A percentile compares a stretch with the other conserved stretches of the same genome.
Evolutionary conservation across 139 green algal genomes (phyloP).

Genomic region (Tetraselmis striata): DNA sequence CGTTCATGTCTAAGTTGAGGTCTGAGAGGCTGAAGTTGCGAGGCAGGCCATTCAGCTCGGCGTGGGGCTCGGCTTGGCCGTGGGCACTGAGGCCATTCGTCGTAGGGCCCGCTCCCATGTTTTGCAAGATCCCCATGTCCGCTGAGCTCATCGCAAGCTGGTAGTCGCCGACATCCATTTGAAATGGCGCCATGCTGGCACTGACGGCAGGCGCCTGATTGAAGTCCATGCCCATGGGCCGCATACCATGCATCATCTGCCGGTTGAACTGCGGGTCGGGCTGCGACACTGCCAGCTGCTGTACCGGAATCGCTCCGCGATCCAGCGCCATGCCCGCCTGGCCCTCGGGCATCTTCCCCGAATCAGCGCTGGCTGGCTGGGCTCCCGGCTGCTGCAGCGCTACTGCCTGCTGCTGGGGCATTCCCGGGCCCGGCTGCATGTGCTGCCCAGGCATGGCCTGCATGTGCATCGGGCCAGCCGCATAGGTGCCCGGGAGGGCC

Average conservation of each 20-base stretch:
- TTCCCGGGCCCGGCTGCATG: no score
- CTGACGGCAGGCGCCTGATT: neutral
- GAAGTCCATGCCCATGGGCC: neutral
- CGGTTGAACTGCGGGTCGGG: neutral
- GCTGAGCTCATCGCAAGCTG: neutral
- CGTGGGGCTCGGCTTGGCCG: neutral
- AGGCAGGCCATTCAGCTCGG: conserved; percentile 19
- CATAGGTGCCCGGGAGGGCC: neutral
- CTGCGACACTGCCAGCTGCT: neutral
- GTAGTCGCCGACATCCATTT: no score
- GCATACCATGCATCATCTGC: neutral
- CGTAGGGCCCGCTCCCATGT: neutral
- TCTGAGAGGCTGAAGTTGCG: conserved; percentile 45
- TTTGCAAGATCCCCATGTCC: neutral
- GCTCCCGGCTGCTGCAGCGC: neutral
- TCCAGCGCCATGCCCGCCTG: neutral
- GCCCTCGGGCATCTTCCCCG: neutral
- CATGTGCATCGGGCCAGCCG: neutral
- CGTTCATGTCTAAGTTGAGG: conserved; percentile 23
- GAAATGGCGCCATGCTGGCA: neutral
- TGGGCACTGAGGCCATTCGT: neutral
- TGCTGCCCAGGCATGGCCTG: conserved; percentile 15
- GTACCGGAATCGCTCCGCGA: no score
- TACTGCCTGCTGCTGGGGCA: conserved; percentile 2
- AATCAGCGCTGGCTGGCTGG: neutral